Evolutionary conservation across 2,329 filamentous ascomycete species (phyloP), one percentile per base, ranked within the genome.

Genomic region (Trichoderma gracile): DNA sequence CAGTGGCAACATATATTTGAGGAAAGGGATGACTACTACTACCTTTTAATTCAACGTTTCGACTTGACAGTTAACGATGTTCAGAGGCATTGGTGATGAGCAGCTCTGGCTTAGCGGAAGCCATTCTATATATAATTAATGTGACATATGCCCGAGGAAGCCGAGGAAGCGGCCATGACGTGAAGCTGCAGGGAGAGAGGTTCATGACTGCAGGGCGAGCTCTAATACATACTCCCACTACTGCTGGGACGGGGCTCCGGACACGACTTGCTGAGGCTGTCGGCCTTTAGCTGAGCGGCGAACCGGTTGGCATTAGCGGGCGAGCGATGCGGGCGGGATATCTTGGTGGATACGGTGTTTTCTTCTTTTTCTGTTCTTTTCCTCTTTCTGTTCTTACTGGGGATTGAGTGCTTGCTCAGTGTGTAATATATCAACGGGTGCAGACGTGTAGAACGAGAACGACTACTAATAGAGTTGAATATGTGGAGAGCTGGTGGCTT

Each of bases 71-170:
- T 19, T 58, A 43, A n/a, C 38, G 43, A 33, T 54, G 45, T 30
- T 53, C 46, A 50, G 61, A 54, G 45, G 46, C 42, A 3, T 43
- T 49, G 50, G 45, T 45, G 43, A 25, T 56, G 33, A 38, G 33
- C 46, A 45, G 23, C 54, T 64, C 54, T 64, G 52, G 46, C 46
- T 58, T 49, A 53, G 23, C 38, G 52, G n/a, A 43, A 58, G 52
- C 53, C 45, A 42, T 46, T 45, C 55, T 58, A 64, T 30, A 56
- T 43, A 56, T 56, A 63, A 49, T 55, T 63, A 56, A 63, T 63
- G 49, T 62, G 58, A 62, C 49, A 38, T 40, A 62, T 62, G 52
- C 52, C 59, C 33, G 23, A 23, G 14, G 12, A 21, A 30, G 52
- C 59, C 33, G 23, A 23, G 14, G 12, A 21, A 30, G 33, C 21